A percentile compares a stretch with the other conserved stretches of the same genome.
Conservation (phyloP, 352 stramenopile species). For the Globisporangium nodosum region DNA sequence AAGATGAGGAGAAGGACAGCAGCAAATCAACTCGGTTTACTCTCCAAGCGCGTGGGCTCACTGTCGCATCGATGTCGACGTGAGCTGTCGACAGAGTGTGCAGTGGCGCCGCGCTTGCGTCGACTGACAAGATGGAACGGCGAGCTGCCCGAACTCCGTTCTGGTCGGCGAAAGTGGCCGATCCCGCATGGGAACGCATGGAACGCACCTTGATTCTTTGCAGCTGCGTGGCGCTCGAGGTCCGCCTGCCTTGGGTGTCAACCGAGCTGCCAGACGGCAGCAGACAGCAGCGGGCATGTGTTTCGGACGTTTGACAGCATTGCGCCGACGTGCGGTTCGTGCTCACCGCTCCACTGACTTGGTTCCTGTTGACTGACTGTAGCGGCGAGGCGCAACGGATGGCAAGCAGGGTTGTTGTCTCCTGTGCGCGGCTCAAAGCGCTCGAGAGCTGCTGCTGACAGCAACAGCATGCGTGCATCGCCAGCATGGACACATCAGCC, state of each 20-base stretch:
- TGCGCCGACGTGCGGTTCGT: not conserved
- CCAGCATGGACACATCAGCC: not conserved
- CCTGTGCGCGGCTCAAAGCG: not conserved
- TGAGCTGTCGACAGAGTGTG: too few relatives aligned
- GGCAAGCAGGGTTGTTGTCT: not conserved
- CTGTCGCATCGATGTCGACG: not conserved
- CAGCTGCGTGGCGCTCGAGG: not conserved
- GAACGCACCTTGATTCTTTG: not conserved
- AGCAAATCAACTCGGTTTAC: not conserved
- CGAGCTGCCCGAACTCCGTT: not conserved
- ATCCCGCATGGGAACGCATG: not conserved
- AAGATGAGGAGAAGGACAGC: too few relatives aligned
- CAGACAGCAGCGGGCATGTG: not conserved
- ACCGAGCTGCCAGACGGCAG: not conserved
- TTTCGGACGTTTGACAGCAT: not conserved
- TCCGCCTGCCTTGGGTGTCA: not conserved
- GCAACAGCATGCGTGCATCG: not conserved
- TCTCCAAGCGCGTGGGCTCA: not conserved
- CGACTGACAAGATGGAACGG: not conserved
- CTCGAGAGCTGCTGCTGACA: not conserved
- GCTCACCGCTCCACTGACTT: too few relatives aligned
- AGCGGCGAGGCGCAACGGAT: not conserved
- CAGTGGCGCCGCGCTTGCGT: not conserved
- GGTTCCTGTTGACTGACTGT: not conserved
- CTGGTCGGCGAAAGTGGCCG: not conserved